Conservation (phyloP, 1,139 yeast species). For the Pneumocystis sp. region DNA sequence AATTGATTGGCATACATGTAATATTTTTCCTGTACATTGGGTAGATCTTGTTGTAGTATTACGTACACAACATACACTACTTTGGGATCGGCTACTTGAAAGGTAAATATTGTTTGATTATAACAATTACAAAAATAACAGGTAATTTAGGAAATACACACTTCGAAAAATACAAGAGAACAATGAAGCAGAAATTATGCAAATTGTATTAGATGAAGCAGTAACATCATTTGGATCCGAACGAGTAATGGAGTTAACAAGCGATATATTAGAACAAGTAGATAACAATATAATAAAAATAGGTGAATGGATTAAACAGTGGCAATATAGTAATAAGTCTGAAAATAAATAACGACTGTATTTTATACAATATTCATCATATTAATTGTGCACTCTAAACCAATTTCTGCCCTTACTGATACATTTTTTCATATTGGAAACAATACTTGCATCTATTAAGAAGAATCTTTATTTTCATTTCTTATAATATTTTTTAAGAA, state of each 20-base stretch:
- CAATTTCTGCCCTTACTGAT: no score
- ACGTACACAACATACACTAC: conserved; percentile 53
- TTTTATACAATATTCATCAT: neutral
- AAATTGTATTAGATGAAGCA: conserved; percentile 77
- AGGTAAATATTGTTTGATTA: conserved; percentile 15
- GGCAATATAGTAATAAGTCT: conserved; percentile 30
- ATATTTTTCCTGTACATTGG: conserved; percentile 79
- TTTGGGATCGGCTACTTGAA: conserved; percentile 59
- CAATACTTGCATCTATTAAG: neutral
- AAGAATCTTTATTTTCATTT: neutral
- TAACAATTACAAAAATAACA: neutral
- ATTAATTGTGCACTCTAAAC: no score
- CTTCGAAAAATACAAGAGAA: conserved; percentile 77
- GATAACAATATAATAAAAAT: conserved; percentile 69
- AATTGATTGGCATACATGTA: conserved; percentile 96
- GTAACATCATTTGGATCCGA: conserved; percentile 62
- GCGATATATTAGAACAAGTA: conserved; percentile 60
- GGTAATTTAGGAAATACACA: conserved; percentile 43
- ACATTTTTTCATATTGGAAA: no score
- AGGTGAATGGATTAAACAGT: conserved; percentile 53
- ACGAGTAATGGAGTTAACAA: conserved; percentile 63
- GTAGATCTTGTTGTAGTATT: conserved; percentile 85
- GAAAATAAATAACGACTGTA: neutral
- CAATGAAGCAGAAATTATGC: conserved; percentile 94
- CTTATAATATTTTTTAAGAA: conserved; percentile 29